Conservation (phyloP, 805 yeast species). For the Kuraishia ogatae region DNA sequence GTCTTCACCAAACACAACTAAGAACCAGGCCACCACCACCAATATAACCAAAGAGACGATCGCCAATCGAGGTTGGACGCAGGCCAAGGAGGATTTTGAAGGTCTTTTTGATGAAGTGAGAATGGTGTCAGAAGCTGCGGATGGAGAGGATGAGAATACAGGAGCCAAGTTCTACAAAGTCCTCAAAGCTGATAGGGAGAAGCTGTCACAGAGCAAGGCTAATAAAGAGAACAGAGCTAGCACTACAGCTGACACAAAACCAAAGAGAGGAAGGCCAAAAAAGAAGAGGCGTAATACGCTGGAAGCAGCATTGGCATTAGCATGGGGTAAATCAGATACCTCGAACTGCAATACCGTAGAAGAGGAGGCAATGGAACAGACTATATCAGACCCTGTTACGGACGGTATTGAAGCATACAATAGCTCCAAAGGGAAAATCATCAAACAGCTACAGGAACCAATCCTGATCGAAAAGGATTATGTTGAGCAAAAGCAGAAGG, state of each 20-base stretch:
- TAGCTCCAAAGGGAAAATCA: too few relatives aligned
- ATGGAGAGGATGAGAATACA: not conserved
- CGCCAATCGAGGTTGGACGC: slow-evolving; percentile 1
- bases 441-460: too few relatives aligned
- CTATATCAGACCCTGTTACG: too few relatives aligned
- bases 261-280: not conserved
- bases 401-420: too few relatives aligned
- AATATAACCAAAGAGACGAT: too few relatives aligned
- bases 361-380: not conserved
- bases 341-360: not conserved
- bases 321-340: not conserved
- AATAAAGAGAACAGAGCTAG: not conserved
- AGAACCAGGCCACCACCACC: too few relatives aligned
- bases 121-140: not conserved
- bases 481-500: too few relatives aligned
- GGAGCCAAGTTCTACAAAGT: not conserved
- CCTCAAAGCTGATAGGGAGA: not conserved
- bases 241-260: not conserved
- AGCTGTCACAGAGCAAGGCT: not conserved
- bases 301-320: not conserved
- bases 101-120: not conserved
- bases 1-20: too few relatives aligned
- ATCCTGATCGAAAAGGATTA: too few relatives aligned
- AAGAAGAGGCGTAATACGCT: not conserved
- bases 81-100: not conserved